Conservation (phyloP, 805 yeast species). For the Cyberlindnera maclurae region DNA sequence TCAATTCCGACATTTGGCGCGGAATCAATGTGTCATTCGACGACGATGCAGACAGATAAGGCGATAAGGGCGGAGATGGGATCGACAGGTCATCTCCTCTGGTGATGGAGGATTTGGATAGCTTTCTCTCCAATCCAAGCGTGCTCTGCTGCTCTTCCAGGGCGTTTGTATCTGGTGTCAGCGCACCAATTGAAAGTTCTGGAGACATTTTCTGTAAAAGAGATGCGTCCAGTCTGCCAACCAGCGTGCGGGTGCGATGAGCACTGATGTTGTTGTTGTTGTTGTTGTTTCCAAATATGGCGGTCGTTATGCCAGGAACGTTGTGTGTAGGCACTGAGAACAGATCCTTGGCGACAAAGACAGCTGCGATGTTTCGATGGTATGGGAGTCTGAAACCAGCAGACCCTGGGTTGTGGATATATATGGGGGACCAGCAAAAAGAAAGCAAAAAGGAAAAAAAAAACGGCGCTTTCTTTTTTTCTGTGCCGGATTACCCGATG, state of each 20-base stretch:
- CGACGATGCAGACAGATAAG: conserved; percentile 24
- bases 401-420: neutral
- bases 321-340: too few relatives aligned
- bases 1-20: conserved; percentile 11
- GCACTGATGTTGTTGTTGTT: neutral
- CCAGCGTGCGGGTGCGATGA: neutral
- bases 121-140: conserved; percentile 19
- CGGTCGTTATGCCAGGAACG: too few relatives aligned
- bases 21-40: conserved; percentile 1
- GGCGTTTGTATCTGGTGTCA: conserved; percentile 20
- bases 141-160: conserved; percentile 5
- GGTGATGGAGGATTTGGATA: conserved; percentile 19
- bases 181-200: conserved; percentile 15
- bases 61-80: conserved; percentile 41
- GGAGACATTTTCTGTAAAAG: conserved; percentile 8
- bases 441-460: neutral
- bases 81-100: conserved; percentile 26
- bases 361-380: neutral
- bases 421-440: neutral
- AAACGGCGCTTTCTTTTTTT: neutral
- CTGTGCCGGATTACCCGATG: neutral
- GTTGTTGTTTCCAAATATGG: neutral
- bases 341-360: neutral
- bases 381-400: neutral
- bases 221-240: neutral